Evolutionary conservation across 129 eudicot genomes (phyloP).

Genomic region (Apium graveolens): DNA sequence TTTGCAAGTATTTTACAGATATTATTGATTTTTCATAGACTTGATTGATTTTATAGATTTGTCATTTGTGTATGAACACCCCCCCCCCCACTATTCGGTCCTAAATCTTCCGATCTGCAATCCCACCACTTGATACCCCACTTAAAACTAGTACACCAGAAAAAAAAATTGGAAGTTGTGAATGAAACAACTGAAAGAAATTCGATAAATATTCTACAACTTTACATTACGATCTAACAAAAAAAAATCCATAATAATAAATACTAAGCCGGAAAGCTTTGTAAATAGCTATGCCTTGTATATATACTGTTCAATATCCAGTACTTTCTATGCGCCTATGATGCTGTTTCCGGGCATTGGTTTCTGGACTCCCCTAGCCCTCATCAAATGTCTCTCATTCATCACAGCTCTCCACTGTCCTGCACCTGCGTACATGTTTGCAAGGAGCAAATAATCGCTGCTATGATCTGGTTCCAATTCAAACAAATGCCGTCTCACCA

Average conservation of each 20-base stretch:
- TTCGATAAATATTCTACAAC: too few relatives aligned
- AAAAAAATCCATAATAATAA: neutral
- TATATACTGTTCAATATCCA: neutral
- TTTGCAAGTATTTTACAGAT: too few relatives aligned
- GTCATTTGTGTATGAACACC: too few relatives aligned
- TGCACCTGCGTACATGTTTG: conserved; percentile 41
- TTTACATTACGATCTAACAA: too few relatives aligned
- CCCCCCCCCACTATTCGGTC: too few relatives aligned
- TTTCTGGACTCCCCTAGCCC: conserved; percentile 29
- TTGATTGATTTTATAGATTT: too few relatives aligned
- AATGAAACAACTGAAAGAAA: too few relatives aligned
- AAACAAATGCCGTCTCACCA: conserved; percentile 32
- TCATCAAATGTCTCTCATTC: conserved; percentile 30
- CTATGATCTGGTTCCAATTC: conserved; percentile 48
- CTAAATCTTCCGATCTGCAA: too few relatives aligned
- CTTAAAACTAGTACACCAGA: too few relatives aligned
- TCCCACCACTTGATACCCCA: too few relatives aligned
- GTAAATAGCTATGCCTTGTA: neutral
- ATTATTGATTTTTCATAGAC: too few relatives aligned
- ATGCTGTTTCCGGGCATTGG: conserved; percentile 44
- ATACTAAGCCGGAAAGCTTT: neutral
- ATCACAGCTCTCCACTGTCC: conserved; percentile 46
- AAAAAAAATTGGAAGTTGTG: too few relatives aligned
- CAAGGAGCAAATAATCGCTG: conserved; percentile 44
- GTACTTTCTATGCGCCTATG: neutral